Evolutionary conservation across 345 rosid genomes (phyloP).

Genomic region (Erysimum cheiranthoides): DNA sequence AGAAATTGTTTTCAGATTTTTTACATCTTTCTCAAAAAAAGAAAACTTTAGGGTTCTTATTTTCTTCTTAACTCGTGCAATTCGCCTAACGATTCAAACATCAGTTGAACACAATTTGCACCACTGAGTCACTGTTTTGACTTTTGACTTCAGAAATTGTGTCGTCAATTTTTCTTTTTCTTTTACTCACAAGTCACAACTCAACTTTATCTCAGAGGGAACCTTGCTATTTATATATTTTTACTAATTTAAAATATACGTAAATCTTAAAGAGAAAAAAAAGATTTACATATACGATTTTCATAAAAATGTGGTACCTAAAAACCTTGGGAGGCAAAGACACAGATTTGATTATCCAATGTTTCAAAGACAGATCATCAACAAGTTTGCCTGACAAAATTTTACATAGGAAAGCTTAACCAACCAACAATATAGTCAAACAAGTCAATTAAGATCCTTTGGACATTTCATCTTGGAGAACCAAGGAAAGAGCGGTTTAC

Average conservation of each 20-base stretch:
- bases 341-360: conserved; percentile 18
- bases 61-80: not conserved
- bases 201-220: too few species aligned
- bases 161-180: not conserved
- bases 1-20: conserved; percentile 15
- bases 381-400: conserved; percentile 8
- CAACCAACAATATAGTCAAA: conserved; percentile 23
- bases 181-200: too few species aligned
- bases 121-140: conserved; percentile 15
- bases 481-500: not conserved
- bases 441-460: conserved; percentile 10
- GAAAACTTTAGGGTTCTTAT: conserved; percentile 9
- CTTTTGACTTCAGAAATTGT: conserved; percentile 7
- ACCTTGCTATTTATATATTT: too few species aligned
- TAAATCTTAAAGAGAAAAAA: too few species aligned
- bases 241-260: too few species aligned
- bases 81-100: conserved; percentile 27
- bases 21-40: not conserved
- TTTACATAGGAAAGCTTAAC: conserved; percentile 1
- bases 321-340: not conserved
- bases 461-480: not conserved
- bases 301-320: not conserved
- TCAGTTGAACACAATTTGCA: not conserved
- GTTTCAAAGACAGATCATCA: conserved; percentile 14
- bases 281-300: not conserved